Evolutionary conservation across 2,329 filamentous ascomycete species (phyloP).

Genomic region (Neofusicoccum parvum): DNA sequence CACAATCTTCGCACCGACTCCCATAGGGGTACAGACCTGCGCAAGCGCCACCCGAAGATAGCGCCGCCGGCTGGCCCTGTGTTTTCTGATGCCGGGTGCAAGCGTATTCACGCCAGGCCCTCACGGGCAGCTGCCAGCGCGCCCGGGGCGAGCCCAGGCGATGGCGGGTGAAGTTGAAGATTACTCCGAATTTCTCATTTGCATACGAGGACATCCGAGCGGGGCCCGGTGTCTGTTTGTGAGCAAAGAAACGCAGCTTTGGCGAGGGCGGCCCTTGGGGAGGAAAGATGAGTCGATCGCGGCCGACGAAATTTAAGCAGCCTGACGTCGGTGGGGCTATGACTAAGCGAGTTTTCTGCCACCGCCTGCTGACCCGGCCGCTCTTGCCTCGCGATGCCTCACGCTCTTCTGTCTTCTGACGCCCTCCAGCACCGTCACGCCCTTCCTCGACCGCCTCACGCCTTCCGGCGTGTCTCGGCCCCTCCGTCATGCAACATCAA

Average conservation of each 20-base stretch:
- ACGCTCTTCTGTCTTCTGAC: neutral
- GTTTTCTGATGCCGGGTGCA: conserved; percentile 93
- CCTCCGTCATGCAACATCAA: neutral
- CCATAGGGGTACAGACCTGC: conserved; percentile 65
- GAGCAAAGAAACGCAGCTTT: conserved; percentile 97
- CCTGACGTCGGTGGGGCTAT: neutral
- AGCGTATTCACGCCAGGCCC: conserved; percentile 81
- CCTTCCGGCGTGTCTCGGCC: neutral
- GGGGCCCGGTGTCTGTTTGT: conserved; percentile 60
- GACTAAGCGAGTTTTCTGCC: conserved; percentile 20
- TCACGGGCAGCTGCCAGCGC: conserved; percentile 70
- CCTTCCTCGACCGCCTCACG: neutral
- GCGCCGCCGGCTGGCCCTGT: conserved; percentile 58
- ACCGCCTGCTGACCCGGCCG: conserved; percentile 4
- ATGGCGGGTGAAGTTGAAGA: conserved; percentile 67
- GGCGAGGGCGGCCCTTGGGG: conserved; percentile 78
- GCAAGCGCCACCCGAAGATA: conserved; percentile 29
- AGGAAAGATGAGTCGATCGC: conserved; percentile 38
- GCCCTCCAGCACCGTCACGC: neutral
- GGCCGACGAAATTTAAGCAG: conserved; percentile 8
- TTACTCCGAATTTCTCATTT: conserved; percentile 99
- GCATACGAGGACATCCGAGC: conserved; percentile 47
- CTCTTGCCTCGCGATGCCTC: neutral
- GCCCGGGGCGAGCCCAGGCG: conserved; percentile 33
- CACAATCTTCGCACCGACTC: conserved; percentile 95